Evolutionary conservation across 2,329 filamentous ascomycete species (phyloP).

Genomic region (Cladosporium halotolerans): DNA sequence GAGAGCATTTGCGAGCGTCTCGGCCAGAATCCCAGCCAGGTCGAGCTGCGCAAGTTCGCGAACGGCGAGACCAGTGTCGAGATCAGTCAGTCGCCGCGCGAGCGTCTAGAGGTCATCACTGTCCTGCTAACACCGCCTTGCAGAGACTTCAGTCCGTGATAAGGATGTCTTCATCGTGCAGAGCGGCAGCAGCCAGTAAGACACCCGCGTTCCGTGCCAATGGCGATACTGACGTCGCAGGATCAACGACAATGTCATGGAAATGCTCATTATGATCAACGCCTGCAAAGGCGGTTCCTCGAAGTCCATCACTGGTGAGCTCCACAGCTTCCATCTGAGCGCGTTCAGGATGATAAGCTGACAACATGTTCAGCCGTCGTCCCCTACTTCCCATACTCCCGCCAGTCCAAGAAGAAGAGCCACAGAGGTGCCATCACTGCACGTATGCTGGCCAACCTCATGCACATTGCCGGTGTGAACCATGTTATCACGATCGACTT

Average conservation of each 20-base stretch:
- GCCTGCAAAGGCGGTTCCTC: slow-evolving; percentile 97
- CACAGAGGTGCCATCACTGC: slow-evolving; percentile 94
- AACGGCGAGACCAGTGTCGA: slow-evolving; percentile 66
- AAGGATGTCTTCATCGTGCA: slow-evolving; percentile 99
- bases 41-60: slow-evolving; percentile 59
- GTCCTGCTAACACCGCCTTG: slow-evolving; percentile 18
- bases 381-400: slow-evolving; percentile 97
- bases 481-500: slow-evolving; percentile 97
- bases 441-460: slow-evolving; percentile 91
- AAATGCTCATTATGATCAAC: slow-evolving; percentile 97
- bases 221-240: slow-evolving; percentile 26
- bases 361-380: slow-evolving; percentile 59
- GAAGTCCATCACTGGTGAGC: slow-evolving; percentile 87
- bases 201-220: slow-evolving; percentile 12
- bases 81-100: slow-evolving; percentile 44
- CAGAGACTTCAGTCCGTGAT: slow-evolving; percentile 70
- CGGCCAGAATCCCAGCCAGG: slow-evolving; percentile 53
- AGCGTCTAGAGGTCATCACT: background rate
- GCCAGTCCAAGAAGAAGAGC: slow-evolving; percentile 98
- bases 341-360: slow-evolving; percentile 2
- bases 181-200: slow-evolving; percentile 75
- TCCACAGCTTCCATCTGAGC: slow-evolving; percentile 13
- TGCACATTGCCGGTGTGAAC: slow-evolving; percentile 88
- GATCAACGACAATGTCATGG: slow-evolving; percentile 99
- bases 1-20: slow-evolving; percentile 62